These are phyloP conservation scores for Diutina catenulata DNA, from an alignment of 1,139 yeast species.

Conservation along the genomic window DNA sequence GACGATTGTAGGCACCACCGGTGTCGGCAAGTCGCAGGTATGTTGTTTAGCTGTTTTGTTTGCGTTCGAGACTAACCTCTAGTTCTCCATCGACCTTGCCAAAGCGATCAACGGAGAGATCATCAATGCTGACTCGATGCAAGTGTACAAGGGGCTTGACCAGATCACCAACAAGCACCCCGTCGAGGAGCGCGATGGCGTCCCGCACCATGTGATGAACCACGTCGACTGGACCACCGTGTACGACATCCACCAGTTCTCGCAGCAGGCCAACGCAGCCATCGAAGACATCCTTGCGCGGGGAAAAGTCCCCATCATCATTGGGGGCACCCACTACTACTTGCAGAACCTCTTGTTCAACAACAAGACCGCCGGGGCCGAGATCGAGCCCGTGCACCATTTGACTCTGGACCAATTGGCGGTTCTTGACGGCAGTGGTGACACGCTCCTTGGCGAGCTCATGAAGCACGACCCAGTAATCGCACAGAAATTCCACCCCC, in stretches of 20 bases:
- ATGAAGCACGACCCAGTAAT: constrained; percentile 54
- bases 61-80: constrained; percentile 6
- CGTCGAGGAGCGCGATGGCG: constrained; percentile 52
- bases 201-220: constrained; percentile 80
- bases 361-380: constrained; percentile 43
- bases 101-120: constrained; percentile 72
- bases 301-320: constrained; percentile 74
- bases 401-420: constrained; percentile 29
- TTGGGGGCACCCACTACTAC: constrained; percentile 96
- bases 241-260: constrained; percentile 74
- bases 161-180: constrained; percentile 92
- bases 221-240: constrained; percentile 74
- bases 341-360: constrained; percentile 65
- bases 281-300: constrained; percentile 55
- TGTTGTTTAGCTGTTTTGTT: constrained; percentile 12
- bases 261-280: constrained; percentile 48
- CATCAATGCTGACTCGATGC: constrained; percentile 96
- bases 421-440: constrained; percentile 49
- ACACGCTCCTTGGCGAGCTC: constrained; percentile 35
- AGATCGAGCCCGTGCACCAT: constrained; percentile 10
- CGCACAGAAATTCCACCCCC: constrained; percentile 82
- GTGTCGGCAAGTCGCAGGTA: constrained; percentile 91
- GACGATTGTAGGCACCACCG: constrained; percentile 89
- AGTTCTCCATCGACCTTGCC: constrained; percentile 72
- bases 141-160: constrained; percentile 64